Percentiles rank a stretch among this genome's conserved stretches.
Conservation (phyloP, 2,329 filamentous ascomycete species). For the Knoxdaviesia capensis region DNA sequence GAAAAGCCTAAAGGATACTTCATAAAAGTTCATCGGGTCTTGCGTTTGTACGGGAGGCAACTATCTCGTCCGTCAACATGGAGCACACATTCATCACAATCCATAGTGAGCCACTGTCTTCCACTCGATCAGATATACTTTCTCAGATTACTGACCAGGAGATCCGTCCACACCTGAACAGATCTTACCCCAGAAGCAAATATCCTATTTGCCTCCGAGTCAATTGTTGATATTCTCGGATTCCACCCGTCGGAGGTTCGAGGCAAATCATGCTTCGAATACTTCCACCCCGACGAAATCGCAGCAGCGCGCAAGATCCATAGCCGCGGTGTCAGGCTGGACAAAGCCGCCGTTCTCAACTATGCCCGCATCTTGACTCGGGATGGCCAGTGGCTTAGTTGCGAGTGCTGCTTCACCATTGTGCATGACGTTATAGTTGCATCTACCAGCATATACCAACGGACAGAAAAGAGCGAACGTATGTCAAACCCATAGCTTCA, state of each 20-base stretch:
- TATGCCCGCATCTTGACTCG: conserved; percentile 55
- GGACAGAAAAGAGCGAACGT: conserved; percentile 54
- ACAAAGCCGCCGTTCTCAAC: conserved; percentile 60
- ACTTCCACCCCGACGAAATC: conserved; percentile 67
- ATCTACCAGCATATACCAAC: conserved; percentile 59
- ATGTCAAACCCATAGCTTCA: conserved; percentile 17
- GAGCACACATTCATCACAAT: conserved; percentile 85
- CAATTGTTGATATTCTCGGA: conserved; percentile 64
- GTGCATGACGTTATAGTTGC: conserved; percentile 78
- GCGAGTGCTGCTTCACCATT: conserved; percentile 77
- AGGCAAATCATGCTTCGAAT: conserved; percentile 63
- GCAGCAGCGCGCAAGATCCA: conserved; percentile 56
- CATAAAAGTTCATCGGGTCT: too few relatives aligned
- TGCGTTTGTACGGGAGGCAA: too few relatives aligned
- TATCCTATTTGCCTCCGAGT: conserved; percentile 69
- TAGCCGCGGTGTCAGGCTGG: conserved; percentile 50
- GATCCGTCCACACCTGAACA: conserved; percentile 13
- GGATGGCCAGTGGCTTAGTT: conserved; percentile 53
- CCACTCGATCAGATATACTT: conserved; percentile 1
- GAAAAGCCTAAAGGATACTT: too few relatives aligned
- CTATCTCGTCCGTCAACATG: conserved; percentile 23
- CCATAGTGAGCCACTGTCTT: conserved; percentile 41
- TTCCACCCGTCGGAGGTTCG: conserved; percentile 59
- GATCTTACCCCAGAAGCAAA: conserved; percentile 58
- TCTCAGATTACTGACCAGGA: conserved; percentile 2